phyloP scores from a whole-genome alignment of 75 land plant species.

The Isoetes taiwanensis region DNA sequence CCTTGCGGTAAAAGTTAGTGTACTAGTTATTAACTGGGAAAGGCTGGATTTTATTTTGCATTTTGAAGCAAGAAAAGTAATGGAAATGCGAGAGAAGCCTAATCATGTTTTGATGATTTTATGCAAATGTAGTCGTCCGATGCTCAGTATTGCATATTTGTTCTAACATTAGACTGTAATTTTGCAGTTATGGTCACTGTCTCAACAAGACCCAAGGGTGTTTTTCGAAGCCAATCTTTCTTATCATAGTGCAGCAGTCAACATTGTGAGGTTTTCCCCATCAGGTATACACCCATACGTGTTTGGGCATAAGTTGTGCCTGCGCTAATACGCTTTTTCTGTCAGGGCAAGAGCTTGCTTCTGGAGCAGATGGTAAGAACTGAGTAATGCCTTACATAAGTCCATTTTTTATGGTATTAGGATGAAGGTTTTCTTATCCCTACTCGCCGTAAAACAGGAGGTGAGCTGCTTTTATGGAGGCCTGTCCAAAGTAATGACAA shows the following conservation, averaged over 20 bases:
- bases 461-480: conserved; percentile 84
- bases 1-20: no score
- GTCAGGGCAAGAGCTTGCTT: conserved; percentile 89
- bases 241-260: conserved; percentile 75
- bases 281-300: conserved; percentile 36
- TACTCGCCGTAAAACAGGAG: no score
- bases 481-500: conserved; percentile 30
- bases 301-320: neutral
- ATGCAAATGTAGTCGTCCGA: no score
- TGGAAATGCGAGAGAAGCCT: no score
- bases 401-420: neutral
- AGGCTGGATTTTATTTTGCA: no score
- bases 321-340: neutral
- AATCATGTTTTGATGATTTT: no score
- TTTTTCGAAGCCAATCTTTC: conserved; percentile 61
- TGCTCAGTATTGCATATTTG: no score
- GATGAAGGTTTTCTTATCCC: conserved; percentile 9
- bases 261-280: conserved; percentile 77
- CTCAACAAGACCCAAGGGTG: conserved; percentile 44
- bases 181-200: conserved; percentile 67
- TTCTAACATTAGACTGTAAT: no score
- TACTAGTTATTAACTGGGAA: no score
- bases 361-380: conserved; percentile 90
- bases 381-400: neutral
- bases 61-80: no score